phyloP scores from a whole-genome alignment of 148 eudicot species.

The Euryodendron excelsum region DNA sequence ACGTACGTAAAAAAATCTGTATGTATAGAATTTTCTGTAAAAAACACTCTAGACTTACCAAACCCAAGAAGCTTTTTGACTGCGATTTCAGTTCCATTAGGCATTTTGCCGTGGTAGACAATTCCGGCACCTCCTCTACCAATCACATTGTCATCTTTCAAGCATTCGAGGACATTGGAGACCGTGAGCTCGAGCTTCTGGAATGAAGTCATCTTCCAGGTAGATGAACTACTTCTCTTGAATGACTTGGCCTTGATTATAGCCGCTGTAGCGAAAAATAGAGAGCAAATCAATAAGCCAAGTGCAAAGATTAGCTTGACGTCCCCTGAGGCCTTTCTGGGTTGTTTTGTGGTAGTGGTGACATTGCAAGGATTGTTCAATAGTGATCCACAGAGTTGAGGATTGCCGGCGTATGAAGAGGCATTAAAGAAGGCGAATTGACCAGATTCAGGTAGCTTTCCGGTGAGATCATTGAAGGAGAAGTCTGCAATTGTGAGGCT shows the following conservation, averaged over 20 bases:
- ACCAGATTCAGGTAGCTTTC: conserved; percentile 70
- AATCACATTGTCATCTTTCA: conserved; percentile 90
- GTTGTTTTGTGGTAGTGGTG: conserved; percentile 11
- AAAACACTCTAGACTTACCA: conserved; percentile 20
- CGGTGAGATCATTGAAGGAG: conserved; percentile 80
- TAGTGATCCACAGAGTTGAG: conserved; percentile 65
- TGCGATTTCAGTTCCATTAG: conserved; percentile 80
- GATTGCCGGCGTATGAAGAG: conserved; percentile 78
- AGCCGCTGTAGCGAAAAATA: conserved; percentile 63
- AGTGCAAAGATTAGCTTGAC: conserved; percentile 77
- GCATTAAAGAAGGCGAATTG: conserved; percentile 75
- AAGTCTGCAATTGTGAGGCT: conserved; percentile 90
- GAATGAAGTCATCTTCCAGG: conserved; percentile 88
- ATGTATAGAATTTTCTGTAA: too few species aligned
- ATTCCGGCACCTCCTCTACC: conserved; percentile 96
- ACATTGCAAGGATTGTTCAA: conserved; percentile 68
- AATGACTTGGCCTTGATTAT: conserved; percentile 75
- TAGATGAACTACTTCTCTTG: conserved; percentile 40
- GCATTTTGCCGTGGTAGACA: conserved; percentile 90
- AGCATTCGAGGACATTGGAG: conserved; percentile 68
- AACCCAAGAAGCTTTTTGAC: conserved; percentile 81
- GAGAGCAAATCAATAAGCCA: conserved; percentile 60
- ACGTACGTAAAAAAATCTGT: neutral
- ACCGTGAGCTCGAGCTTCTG: conserved; percentile 71
- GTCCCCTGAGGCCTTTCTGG: conserved; percentile 36